A percentile compares a stretch with the other conserved stretches of the same genome.
These are phyloP conservation scores for Phytopythium chamaehyphon DNA, from an alignment of 352 stramenopile species.

Conservation along the genomic window DNA sequence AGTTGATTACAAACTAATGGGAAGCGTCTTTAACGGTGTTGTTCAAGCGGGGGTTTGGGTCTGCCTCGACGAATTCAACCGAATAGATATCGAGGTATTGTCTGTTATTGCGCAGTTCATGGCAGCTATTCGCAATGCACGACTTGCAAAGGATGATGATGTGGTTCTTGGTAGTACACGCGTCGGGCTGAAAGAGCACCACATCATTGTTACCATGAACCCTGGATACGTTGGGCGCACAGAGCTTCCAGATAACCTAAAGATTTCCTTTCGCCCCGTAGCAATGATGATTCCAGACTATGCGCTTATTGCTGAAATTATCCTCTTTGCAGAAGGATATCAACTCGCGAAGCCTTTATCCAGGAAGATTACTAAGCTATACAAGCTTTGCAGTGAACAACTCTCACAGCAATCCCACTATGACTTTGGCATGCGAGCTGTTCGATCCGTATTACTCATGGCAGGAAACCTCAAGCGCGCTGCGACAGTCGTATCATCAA, in stretches of 20 bases:
- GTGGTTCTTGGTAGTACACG: conserved; percentile 54
- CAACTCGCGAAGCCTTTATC: conserved; percentile 55
- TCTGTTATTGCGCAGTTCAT: conserved; percentile 88
- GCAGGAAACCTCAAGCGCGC: conserved; percentile 64
- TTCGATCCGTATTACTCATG: conserved; percentile 80
- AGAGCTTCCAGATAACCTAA: conserved; percentile 84
- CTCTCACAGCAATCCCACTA: conserved; percentile 84
- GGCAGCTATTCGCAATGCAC: conserved; percentile 51
- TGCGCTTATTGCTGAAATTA: conserved; percentile 77
- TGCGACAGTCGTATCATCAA: background rate
- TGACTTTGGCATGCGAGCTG: conserved; percentile 86
- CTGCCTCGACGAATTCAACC: conserved; percentile 90
- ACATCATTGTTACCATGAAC: conserved; percentile 90
- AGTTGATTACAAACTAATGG: conserved; percentile 90
- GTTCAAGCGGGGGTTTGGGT: conserved; percentile 75
- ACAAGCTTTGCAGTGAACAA: conserved; percentile 84
- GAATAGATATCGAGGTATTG: conserved; percentile 86
- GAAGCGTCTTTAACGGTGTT: conserved; percentile 83
- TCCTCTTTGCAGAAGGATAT: conserved; percentile 83
- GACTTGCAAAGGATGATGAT: conserved; percentile 24
- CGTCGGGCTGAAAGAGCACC: conserved; percentile 56
- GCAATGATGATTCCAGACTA: conserved; percentile 91
- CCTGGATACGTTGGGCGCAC: conserved; percentile 74
- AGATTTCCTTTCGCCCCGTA: conserved; percentile 77
- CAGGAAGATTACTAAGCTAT: conserved; percentile 71